A percentile compares a stretch with the other conserved stretches of the same genome.
These are phyloP conservation scores for Penstemon eatonii DNA, from an alignment of 257 asterid species.

Conservation along the genomic window DNA sequence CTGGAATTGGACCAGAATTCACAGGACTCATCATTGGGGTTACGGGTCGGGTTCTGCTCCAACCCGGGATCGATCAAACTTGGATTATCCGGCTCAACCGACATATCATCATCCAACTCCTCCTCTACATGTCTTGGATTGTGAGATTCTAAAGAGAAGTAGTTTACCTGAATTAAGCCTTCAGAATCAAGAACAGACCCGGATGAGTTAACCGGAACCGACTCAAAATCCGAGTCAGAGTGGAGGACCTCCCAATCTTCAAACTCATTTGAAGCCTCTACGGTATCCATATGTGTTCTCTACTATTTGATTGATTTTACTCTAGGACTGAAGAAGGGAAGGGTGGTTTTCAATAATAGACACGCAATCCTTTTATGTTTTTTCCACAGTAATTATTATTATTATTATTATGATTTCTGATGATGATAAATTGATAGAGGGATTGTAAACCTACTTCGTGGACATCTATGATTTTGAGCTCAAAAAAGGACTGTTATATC, in stretches of 20 bases:
- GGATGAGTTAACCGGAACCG: slow-evolving; percentile 29
- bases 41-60: slow-evolving; percentile 45
- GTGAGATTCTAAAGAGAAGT: slow-evolving; percentile 60
- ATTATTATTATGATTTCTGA: too few relatives aligned
- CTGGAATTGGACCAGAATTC: slow-evolving; percentile 76
- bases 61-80: slow-evolving; percentile 76
- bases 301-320: too few relatives aligned
- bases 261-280: slow-evolving; percentile 44
- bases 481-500: too few relatives aligned
- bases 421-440: too few relatives aligned
- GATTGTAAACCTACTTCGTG: too few relatives aligned
- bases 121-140: slow-evolving; percentile 33
- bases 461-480: too few relatives aligned
- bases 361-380: too few relatives aligned
- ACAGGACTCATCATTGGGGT: slow-evolving; percentile 39
- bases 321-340: slow-evolving; percentile 16
- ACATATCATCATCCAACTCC: slow-evolving; percentile 41
- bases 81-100: slow-evolving; percentile 64
- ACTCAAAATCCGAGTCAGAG: slow-evolving; percentile 38
- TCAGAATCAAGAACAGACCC: slow-evolving; percentile 37
- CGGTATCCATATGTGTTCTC: slow-evolving; percentile 39
- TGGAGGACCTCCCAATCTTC: slow-evolving; percentile 85
- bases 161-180: slow-evolving; percentile 53
- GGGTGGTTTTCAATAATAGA: neutral
- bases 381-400: too few relatives aligned